These are phyloP conservation scores for Neofusicoccum umdonicola DNA, from an alignment of 2,329 filamentous ascomycete genomes.

Conservation along the genomic window DNA sequence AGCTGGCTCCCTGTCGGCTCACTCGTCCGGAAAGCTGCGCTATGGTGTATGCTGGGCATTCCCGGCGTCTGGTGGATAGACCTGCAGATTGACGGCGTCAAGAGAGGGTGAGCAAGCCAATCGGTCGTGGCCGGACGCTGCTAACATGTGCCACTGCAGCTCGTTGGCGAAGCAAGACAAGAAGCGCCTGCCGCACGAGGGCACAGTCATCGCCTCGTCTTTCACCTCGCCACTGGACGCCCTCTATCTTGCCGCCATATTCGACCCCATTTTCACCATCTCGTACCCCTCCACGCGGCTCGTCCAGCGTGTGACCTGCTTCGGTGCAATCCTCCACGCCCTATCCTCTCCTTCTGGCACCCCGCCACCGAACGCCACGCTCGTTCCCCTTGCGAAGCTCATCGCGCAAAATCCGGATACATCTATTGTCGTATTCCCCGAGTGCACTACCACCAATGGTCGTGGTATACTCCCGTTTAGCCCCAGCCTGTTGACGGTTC, in stretches of 20 bases:
- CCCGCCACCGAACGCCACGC: constrained; percentile 32
- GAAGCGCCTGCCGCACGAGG: constrained; percentile 72
- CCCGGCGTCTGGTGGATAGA: constrained; percentile 98
- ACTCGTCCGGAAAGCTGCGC: constrained; percentile 71
- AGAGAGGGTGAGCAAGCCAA: constrained; percentile 64
- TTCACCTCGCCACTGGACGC: constrained; percentile 92
- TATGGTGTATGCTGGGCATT: constrained; percentile 85
- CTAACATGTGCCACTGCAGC: constrained; percentile 25
- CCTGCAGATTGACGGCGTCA: constrained; percentile 95
- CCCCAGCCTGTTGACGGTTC: constrained; percentile 68
- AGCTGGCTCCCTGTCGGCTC: constrained; percentile 75
- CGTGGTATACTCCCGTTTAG: constrained; percentile 83
- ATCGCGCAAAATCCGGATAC: constrained; percentile 67
- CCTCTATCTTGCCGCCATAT: constrained; percentile 90
- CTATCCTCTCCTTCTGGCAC: constrained; percentile 57
- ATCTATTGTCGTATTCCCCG: constrained; percentile 83
- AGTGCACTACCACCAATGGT: constrained; percentile 92
- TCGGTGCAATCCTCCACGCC: constrained; percentile 71
- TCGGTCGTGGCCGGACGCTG: not conserved
- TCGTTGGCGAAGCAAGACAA: constrained; percentile 69
- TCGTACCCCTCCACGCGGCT: constrained; percentile 73
- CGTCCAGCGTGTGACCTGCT: constrained; percentile 74
- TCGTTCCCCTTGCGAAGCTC: constrained; percentile 48
- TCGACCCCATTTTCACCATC: constrained; percentile 90
- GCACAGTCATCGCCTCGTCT: constrained; percentile 82